A percentile compares a stretch with the other conserved stretches of the same genome.
These are phyloP conservation scores for Reutealis trisperma DNA, from an alignment of 345 rosid genomes.

Conservation along the genomic window DNA sequence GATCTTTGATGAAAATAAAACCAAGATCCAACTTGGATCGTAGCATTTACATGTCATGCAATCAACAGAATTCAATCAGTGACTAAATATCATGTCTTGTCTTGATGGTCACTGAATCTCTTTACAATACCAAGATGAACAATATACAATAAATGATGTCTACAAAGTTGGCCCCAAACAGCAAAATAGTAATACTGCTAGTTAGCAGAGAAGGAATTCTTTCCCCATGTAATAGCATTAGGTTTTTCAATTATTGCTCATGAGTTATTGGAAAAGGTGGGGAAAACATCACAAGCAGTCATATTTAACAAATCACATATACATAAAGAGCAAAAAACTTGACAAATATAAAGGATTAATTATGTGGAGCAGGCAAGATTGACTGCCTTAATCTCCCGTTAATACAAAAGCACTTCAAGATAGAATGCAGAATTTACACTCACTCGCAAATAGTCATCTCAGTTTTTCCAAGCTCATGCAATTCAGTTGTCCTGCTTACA, in stretches of 20 bases:
- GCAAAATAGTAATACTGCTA: background rate
- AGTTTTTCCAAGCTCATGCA: background rate
- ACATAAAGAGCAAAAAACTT: background rate
- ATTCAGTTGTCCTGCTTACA: background rate
- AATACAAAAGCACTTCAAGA: background rate
- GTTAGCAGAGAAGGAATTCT: background rate
- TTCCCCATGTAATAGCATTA: background rate
- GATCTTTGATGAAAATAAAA: slow-evolving; percentile 1
- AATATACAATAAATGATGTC: background rate
- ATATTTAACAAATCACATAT: background rate
- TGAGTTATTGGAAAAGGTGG: background rate
- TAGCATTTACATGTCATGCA: background rate
- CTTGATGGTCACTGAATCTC: background rate
- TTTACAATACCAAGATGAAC: background rate
- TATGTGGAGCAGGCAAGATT: background rate
- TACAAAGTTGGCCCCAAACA: background rate
- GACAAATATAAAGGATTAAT: background rate
- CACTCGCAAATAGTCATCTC: background rate
- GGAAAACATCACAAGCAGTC: background rate
- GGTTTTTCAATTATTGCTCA: background rate
- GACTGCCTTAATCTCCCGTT: background rate
- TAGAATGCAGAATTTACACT: background rate
- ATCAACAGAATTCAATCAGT: background rate
- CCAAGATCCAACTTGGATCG: background rate
- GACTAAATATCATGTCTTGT: background rate